Percentiles rank a stretch among this genome's conserved stretches.
These are phyloP conservation scores for Rhizopus sp. DNA, from an alignment of 371 early-diverging fungal species.

Conservation along the genomic window DNA sequence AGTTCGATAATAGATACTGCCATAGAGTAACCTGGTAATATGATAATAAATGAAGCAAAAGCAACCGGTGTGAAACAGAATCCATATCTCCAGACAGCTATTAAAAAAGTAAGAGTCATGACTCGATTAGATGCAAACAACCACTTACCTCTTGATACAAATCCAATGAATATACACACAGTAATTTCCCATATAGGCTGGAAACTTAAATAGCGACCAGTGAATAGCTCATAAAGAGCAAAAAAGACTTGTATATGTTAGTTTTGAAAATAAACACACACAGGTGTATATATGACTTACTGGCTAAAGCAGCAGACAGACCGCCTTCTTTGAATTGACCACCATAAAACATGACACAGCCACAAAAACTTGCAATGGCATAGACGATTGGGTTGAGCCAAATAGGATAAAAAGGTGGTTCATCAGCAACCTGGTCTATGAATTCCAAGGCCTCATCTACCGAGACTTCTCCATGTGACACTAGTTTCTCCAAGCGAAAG, in stretches of 20 bases:
- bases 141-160: constrained; percentile 55
- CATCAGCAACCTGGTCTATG: constrained; percentile 42
- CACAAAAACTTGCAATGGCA: constrained; percentile 51
- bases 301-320: constrained; percentile 43
- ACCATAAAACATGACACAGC: constrained; percentile 49
- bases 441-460: constrained; percentile 60
- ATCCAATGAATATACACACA: constrained; percentile 68
- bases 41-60: constrained; percentile 57
- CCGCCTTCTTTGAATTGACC: constrained; percentile 46
- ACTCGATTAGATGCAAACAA: not conserved
- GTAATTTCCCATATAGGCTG: constrained; percentile 69
- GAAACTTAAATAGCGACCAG: constrained; percentile 42
- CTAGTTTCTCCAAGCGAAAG: constrained; percentile 55
- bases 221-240: constrained; percentile 43
- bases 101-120: constrained; percentile 2
- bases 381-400: constrained; percentile 58
- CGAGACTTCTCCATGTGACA: constrained; percentile 50
- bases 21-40: constrained; percentile 75
- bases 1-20: constrained; percentile 81
- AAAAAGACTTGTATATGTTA: constrained; percentile 34
- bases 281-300: constrained; percentile 25
- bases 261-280: not conserved
- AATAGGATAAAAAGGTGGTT: constrained; percentile 48
- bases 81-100: constrained; percentile 32
- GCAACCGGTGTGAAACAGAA: constrained; percentile 55